Conservation (phyloP, 2,329 filamentous ascomycete genomes). For the Aureobasidium sp. region DNA sequence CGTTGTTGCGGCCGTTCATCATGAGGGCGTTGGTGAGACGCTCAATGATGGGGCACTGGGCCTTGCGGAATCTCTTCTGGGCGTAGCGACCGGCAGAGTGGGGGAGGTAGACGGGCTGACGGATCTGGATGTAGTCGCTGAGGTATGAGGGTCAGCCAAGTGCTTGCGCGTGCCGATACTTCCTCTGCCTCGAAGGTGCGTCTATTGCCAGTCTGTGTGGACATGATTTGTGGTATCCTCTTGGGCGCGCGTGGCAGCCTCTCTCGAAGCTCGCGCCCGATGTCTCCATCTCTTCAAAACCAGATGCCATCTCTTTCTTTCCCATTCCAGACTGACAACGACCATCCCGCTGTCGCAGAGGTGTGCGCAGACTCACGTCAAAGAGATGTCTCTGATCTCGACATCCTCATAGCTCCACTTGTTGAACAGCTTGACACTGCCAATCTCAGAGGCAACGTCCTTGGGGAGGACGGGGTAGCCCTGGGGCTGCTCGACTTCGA, state of each 20-base stretch:
- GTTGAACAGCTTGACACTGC: conserved; percentile 94
- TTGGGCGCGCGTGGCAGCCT: conserved; percentile 22
- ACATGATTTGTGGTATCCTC: conserved; percentile 17
- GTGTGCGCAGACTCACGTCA: conserved; percentile 69
- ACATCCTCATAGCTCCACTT: conserved; percentile 99
- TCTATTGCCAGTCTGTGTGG: conserved; percentile 21
- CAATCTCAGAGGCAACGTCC: conserved; percentile 83
- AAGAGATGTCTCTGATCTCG: conserved; percentile 98
- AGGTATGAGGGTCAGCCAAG: conserved; percentile 20
- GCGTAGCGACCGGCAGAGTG: conserved; percentile 99
- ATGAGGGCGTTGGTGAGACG: conserved; percentile 99
- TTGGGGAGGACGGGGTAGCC: conserved; percentile 81
- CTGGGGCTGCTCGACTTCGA: conserved; percentile 84
- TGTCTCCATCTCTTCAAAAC: neutral
- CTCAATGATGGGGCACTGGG: conserved; percentile 99
- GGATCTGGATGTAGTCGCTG: conserved; percentile 99
- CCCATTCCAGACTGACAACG: conserved; percentile 1
- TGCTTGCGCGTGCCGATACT: conserved; percentile 12
- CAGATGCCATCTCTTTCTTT: conserved; percentile 19
- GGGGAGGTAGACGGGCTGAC: conserved; percentile 96
- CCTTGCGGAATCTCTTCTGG: conserved; percentile 99
- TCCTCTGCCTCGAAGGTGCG: conserved; percentile 15
- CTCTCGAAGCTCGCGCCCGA: neutral
- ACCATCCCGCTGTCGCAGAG: conserved; percentile 16
- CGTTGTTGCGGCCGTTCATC: conserved; percentile 99